These are phyloP conservation scores for Phyllosticta citrichinensis DNA, from an alignment of 2,329 filamentous ascomycete genomes.

Conservation along the genomic window DNA sequence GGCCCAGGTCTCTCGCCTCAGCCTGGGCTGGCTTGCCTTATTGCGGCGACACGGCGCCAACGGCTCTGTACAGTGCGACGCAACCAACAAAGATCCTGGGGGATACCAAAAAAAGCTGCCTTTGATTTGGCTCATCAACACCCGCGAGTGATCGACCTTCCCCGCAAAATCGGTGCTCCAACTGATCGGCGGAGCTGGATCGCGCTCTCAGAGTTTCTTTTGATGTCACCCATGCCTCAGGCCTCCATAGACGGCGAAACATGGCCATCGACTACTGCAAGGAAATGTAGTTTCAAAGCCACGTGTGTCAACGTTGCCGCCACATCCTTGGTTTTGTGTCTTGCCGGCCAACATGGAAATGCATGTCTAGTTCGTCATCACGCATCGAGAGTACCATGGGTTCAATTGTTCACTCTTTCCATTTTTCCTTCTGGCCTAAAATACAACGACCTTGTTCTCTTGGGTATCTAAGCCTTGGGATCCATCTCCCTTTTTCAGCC, in stretches of 20 bases:
- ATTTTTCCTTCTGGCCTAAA: not conserved
- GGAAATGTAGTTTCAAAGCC: not conserved
- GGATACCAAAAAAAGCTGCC: not conserved
- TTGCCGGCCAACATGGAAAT: not conserved
- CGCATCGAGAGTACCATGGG: not conserved
- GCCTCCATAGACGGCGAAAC: not conserved
- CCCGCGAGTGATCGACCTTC: conserved; percentile 7
- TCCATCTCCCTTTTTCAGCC: not conserved
- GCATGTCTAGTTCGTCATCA: not conserved
- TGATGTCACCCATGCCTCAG: not conserved
- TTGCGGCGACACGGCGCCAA: conserved; percentile 3
- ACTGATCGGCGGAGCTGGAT: conserved; percentile 1
- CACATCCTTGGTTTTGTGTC: not conserved
- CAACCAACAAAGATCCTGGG: not conserved
- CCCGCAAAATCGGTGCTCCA: conserved; percentile 1
- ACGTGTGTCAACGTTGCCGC: not conserved
- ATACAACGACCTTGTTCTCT: not conserved
- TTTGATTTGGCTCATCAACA: not conserved
- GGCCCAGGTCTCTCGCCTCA: conserved; percentile 2
- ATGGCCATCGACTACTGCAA: not conserved
- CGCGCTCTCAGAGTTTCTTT: not conserved
- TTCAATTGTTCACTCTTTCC: not conserved
- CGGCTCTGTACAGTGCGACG: not conserved
- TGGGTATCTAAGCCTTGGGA: not conserved
- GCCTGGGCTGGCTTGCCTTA: conserved; percentile 6